phyloP scores from a whole-genome alignment of 202 grass and related monocot genomes.

The Dendrocalamus latiflorus region DNA sequence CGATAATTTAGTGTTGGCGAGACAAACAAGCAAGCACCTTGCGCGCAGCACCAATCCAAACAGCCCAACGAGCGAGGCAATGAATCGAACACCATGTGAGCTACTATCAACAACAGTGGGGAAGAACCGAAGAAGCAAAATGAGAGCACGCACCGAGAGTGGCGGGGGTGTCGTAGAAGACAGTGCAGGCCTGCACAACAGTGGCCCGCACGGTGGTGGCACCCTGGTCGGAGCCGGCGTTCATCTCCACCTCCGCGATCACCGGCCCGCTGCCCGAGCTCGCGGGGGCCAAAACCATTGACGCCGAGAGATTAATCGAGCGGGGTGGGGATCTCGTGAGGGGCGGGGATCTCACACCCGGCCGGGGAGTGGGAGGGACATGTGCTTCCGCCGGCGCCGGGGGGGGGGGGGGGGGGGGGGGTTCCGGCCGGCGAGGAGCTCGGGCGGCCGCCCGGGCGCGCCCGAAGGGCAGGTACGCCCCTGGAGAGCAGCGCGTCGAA shows the following conservation, averaged over 20 bases:
- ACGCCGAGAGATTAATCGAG: too few species aligned
- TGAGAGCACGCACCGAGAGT: neutral
- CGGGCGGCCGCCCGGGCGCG: too few species aligned
- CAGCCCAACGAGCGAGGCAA: neutral
- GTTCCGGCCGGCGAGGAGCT: too few species aligned
- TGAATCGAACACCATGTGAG: slow-evolving; percentile 19
- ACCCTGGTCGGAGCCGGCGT: slow-evolving; percentile 42
- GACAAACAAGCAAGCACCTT: too few species aligned
- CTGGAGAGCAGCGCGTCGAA: too few species aligned
- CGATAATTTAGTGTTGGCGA: too few species aligned
- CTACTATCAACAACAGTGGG: neutral
- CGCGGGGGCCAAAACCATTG: slow-evolving; percentile 56
- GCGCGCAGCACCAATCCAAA: neutral
- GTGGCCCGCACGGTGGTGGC: slow-evolving; percentile 60
- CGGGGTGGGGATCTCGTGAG: too few species aligned
- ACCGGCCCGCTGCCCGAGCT: slow-evolving; percentile 40
- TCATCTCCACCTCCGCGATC: slow-evolving; percentile 89
- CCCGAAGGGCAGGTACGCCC: too few species aligned
- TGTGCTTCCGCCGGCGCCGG: too few species aligned
- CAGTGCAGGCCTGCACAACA: slow-evolving; percentile 87
- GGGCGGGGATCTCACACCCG: too few species aligned
- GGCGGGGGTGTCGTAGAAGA: slow-evolving; percentile 74
- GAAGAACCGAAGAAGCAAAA: neutral
- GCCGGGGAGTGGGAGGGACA: too few species aligned
- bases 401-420: too few species aligned